Conservation (phyloP, 169 alveolate species). For the Cryptosporidium sp. region DNA sequence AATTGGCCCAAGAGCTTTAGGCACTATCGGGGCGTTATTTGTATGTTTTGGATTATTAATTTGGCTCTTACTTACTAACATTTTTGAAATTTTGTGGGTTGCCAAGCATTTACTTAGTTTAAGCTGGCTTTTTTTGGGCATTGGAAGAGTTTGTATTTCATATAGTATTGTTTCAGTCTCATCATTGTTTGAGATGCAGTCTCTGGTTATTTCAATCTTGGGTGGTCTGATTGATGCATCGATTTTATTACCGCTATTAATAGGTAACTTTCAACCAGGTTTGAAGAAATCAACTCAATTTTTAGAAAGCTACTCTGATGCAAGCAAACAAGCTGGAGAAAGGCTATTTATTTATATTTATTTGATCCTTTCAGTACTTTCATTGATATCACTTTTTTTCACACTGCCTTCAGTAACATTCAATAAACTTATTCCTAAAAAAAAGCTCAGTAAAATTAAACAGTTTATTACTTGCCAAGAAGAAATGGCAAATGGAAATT, state of each 20-base stretch:
- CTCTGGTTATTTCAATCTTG: constrained; percentile 61
- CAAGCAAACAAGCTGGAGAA: neutral
- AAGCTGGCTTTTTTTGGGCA: constrained; percentile 69
- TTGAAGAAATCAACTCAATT: neutral
- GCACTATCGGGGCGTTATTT: constrained; percentile 36
- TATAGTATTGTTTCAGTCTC: constrained; percentile 71
- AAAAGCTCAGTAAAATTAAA: constrained; percentile 14
- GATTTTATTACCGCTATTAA: constrained; percentile 45
- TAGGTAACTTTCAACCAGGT: constrained; percentile 17
- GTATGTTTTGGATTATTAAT: constrained; percentile 41
- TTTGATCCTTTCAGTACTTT: constrained; percentile 20
- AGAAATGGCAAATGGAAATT: constrained; percentile 24
- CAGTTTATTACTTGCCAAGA: constrained; percentile 38
- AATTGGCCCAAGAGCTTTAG: constrained; percentile 69
- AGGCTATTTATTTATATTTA: constrained; percentile 48
- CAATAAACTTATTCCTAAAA: constrained; percentile 20
- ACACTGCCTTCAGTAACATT: constrained; percentile 68
- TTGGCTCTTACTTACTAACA: constrained; percentile 42
- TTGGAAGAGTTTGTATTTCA: constrained; percentile 74
- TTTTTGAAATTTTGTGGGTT: constrained; percentile 18
- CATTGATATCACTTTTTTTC: constrained; percentile 26
- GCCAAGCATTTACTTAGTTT: constrained; percentile 30
- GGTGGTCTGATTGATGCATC: constrained; percentile 72
- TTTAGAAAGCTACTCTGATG: neutral
- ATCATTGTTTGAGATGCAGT: constrained; percentile 66